Evolutionary conservation across 257 asterid species (phyloP).

Genomic region (Ehretia macrophylla): DNA sequence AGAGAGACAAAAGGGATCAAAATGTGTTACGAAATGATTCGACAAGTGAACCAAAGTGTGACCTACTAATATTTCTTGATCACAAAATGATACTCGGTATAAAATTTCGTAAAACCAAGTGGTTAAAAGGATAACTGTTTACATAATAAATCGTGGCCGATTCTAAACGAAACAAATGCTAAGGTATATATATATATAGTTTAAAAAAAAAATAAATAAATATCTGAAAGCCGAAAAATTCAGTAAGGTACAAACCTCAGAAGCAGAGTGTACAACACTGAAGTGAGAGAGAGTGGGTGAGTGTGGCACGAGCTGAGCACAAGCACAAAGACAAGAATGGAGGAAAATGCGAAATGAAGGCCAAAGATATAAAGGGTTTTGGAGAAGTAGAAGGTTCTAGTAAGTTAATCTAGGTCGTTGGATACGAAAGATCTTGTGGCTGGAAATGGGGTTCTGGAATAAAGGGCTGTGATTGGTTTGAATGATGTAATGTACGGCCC

Average conservation of each 20-base stretch:
- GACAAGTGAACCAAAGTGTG: no score
- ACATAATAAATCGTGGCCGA: no score
- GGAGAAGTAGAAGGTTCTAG: conserved; percentile 27
- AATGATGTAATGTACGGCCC: no score
- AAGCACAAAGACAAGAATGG: no score
- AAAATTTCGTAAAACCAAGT: no score
- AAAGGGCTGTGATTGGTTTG: conserved; percentile 33
- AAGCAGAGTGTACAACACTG: conserved; percentile 1
- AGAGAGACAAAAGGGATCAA: no score
- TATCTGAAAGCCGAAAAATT: background rate
- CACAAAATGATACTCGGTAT: no score
- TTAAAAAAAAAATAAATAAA: background rate
- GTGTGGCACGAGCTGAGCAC: conserved; percentile 44
- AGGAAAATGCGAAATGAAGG: background rate
- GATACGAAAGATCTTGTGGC: conserved; percentile 29
- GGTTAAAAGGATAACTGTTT: no score
- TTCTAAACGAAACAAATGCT: no score
- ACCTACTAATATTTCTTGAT: no score
- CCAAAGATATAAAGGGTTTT: background rate
- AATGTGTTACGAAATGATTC: no score
- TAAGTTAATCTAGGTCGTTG: conserved; percentile 21
- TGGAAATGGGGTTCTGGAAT: conserved; percentile 25
- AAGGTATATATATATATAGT: no score
- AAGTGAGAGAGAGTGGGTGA: conserved; percentile 21
- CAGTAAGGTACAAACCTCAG: conserved; percentile 31